A percentile compares a stretch with the other conserved stretches of the same genome.
Conservation (phyloP, 1,284 basidiomycete species). For the Volvariella volvacea region DNA sequence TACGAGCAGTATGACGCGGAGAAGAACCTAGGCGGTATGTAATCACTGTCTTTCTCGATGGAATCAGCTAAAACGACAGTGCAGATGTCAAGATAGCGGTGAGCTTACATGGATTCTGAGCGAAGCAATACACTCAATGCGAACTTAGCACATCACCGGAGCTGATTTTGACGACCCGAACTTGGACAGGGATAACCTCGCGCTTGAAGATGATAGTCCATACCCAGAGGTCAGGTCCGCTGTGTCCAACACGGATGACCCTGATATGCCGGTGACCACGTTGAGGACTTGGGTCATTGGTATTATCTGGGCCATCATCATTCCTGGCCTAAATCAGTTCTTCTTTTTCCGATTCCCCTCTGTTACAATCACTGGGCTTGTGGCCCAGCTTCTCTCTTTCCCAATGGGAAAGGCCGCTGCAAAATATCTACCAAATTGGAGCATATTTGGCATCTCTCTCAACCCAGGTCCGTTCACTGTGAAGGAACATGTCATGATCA, state of each 20-base stretch:
- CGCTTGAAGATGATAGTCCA: constrained; percentile 45
- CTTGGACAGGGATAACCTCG: constrained; percentile 30
- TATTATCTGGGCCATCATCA: constrained; percentile 42
- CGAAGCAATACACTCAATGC: no score
- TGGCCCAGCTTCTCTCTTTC: constrained; percentile 40
- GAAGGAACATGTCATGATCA: constrained; percentile 60
- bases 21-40: no score
- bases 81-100: constrained; percentile 20
- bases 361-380: constrained; percentile 34
- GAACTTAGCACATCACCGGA: constrained; percentile 18
- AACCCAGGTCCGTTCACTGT: constrained; percentile 45
- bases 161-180: constrained; percentile 41
- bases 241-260: constrained; percentile 51
- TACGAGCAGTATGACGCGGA: no score
- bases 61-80: no score
- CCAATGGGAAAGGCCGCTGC: constrained; percentile 39
- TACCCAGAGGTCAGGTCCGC: constrained; percentile 59
- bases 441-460: constrained; percentile 33
- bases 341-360: constrained; percentile 48
- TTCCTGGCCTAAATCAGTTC: constrained; percentile 47
- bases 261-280: constrained; percentile 46
- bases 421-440: constrained; percentile 31
- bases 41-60: no score
- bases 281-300: constrained; percentile 49
- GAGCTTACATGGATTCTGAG: no score